Evolutionary conservation across 306 rosid species (phyloP).

Genomic region (Lathyrus tuberosus): DNA sequence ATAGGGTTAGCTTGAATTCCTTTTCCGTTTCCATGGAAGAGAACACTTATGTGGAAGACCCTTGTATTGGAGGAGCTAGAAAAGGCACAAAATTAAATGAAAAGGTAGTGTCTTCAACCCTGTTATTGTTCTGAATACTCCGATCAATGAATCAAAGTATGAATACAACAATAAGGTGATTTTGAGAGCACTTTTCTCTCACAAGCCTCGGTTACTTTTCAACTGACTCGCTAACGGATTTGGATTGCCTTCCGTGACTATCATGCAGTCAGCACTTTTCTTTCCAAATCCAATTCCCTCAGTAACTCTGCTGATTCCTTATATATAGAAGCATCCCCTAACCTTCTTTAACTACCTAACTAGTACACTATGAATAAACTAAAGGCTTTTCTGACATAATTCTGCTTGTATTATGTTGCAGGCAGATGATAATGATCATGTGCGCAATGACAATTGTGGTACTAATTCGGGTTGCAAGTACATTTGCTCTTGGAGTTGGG

Average conservation of each 20-base stretch:
- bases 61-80: slow-evolving; percentile 38
- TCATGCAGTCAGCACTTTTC: no score
- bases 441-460: slow-evolving; percentile 65
- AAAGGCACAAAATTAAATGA: background rate
- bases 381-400: slow-evolving; percentile 30
- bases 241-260: no score
- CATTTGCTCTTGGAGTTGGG: slow-evolving; percentile 92
- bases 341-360: no score
- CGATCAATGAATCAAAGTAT: background rate
- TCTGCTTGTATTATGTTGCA: slow-evolving; percentile 86
- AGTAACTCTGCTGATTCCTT: no score
- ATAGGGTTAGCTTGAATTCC: slow-evolving; percentile 61
- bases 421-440: slow-evolving; percentile 77
- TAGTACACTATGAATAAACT: background rate
- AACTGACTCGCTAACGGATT: background rate
- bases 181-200: background rate
- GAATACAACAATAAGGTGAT: background rate
- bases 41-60: slow-evolving; percentile 67
- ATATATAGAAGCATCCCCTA: no score
- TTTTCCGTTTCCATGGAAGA: slow-evolving; percentile 66
- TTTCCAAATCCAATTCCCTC: no score
- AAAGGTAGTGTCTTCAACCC: background rate
- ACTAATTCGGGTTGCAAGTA: slow-evolving; percentile 53
- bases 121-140: background rate
- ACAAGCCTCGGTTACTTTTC: background rate